A percentile compares a stretch with the other conserved stretches of the same genome.
phyloP scores from a whole-genome alignment of 2,329 filamentous ascomycete genomes.

The Fusarium tjaetaba region DNA sequence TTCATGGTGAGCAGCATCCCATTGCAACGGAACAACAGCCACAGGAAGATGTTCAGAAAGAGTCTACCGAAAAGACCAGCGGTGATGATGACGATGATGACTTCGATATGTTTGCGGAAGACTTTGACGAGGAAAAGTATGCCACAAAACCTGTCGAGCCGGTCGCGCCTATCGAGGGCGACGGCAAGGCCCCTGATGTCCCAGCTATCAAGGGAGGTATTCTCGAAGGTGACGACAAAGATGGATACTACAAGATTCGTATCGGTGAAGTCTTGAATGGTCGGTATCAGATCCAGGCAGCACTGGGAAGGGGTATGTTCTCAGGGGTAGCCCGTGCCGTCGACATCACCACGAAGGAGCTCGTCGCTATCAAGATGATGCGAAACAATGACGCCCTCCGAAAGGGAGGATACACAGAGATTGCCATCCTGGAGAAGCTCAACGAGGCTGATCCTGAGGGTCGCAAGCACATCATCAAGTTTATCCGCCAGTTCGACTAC shows the following conservation, averaged over 20 bases:
- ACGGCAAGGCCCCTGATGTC: constrained; percentile 59
- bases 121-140: constrained; percentile 75
- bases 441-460: constrained; percentile 86
- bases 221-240: constrained; percentile 91
- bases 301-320: constrained; percentile 94
- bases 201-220: constrained; percentile 77
- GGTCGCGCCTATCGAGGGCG: constrained; percentile 50
- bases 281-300: constrained; percentile 88
- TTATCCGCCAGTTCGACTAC: constrained; percentile 90
- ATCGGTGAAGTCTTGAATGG: constrained; percentile 89
- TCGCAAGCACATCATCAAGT: constrained; percentile 89
- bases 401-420: constrained; percentile 93
- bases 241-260: constrained; percentile 96
- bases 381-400: constrained; percentile 93
- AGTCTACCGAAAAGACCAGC: constrained; percentile 39
- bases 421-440: constrained; percentile 89
- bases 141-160: constrained; percentile 58
- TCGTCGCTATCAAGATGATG: constrained; percentile 98
- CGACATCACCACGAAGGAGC: constrained; percentile 76
- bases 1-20: constrained; percentile 56
- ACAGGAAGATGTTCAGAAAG: constrained; percentile 41
- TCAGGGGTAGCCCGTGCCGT: constrained; percentile 92
- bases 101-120: constrained; percentile 90
- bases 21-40: constrained; percentile 41
- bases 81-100: constrained; percentile 62